A percentile compares a stretch with the other conserved stretches of the same genome.
phyloP scores from a whole-genome alignment of 176 grass and related monocot genomes.

The Panicum miliaceum region DNA sequence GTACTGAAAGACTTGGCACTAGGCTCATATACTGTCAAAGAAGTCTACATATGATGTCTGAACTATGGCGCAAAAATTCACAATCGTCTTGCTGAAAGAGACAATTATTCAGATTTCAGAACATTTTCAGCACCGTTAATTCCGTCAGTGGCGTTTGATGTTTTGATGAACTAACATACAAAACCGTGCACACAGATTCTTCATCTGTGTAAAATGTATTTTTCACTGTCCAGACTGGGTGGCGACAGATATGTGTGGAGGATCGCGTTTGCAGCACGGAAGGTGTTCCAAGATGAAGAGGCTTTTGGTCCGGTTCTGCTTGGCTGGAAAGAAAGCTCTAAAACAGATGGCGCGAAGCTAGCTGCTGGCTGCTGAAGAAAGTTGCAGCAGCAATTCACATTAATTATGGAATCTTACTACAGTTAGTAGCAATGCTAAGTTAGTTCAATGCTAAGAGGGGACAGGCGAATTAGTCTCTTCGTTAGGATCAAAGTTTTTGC shows the following conservation, averaged over 20 bases:
- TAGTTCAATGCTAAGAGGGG: neutral
- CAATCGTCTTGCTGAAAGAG: neutral
- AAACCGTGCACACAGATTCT: neutral
- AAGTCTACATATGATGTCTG: neutral
- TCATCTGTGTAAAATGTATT: neutral
- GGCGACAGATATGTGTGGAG: neutral
- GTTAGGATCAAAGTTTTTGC: slow-evolving; percentile 29
- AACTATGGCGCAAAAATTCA: neutral
- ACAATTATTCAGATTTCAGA: neutral
- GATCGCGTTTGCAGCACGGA: slow-evolving; percentile 15
- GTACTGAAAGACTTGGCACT: neutral
- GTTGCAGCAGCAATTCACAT: neutral
- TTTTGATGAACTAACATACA: neutral
- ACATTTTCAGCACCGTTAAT: neutral
- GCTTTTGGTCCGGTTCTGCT: slow-evolving; percentile 13
- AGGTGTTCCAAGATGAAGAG: neutral
- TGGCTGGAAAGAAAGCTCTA: slow-evolving; percentile 30
- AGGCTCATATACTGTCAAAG: neutral
- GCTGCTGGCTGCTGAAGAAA: neutral
- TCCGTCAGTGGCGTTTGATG: neutral
- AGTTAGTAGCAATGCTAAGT: neutral
- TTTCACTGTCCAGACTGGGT: slow-evolving; percentile 13
- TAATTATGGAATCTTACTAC: slow-evolving; percentile 1
- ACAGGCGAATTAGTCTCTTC: slow-evolving; percentile 40
- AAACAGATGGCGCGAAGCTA: slow-evolving; percentile 31